Evolutionary conservation across 768 basidiomycete genomes (phyloP), one percentile per base, ranked within the genome.

Genomic region (Suillus spraguei): DNA sequence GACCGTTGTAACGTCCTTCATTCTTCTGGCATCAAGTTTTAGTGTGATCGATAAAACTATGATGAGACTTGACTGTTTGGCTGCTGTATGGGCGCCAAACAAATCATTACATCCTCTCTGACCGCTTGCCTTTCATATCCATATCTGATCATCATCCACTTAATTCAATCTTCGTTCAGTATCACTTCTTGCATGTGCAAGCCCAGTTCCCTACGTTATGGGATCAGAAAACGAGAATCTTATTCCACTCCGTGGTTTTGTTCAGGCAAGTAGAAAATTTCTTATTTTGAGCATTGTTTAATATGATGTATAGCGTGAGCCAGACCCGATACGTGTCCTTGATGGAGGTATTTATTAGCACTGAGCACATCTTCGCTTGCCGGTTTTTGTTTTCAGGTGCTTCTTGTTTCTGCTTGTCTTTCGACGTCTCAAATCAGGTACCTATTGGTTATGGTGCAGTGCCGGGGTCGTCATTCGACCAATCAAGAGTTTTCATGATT

Each of bases 111-210:
- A 50, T 50, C 24, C 28, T 33, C 20, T 33, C 10, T 52, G 50
- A 52, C 32, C 10, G 50, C 17, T 52, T 52, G 32, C 17, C 9
- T 28, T 52, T 52, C 32, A 28, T 52, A 10, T 54, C n/a, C n/a
- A n/a, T 61, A 10, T 54, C n/a, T 14, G n/a, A 53, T 20, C 2
- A 44, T 44, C 20, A 44, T 44, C 28, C 33, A 39, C 17, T 58
- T 8, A 5, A 50, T 9, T 36, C 24, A 56, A 58, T 32, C 53
- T 24, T 61, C 22, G 22, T 50, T 20, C 4, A 66, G 63, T 59
- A 38, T 46, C 28, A 20, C 46, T 64, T 16, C 42, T 64, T 55
- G 60, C 32, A 2, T 28, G n/a, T 35, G 55, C 52, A 44, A 50
- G 28, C 17, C 36, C 65, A 16, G 8, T 50, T 24, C 24, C 49